Evolutionary conservation across 2,329 filamentous ascomycete genomes (phyloP).

Genomic region (Nothophaeocryptopus gaeumannii): DNA sequence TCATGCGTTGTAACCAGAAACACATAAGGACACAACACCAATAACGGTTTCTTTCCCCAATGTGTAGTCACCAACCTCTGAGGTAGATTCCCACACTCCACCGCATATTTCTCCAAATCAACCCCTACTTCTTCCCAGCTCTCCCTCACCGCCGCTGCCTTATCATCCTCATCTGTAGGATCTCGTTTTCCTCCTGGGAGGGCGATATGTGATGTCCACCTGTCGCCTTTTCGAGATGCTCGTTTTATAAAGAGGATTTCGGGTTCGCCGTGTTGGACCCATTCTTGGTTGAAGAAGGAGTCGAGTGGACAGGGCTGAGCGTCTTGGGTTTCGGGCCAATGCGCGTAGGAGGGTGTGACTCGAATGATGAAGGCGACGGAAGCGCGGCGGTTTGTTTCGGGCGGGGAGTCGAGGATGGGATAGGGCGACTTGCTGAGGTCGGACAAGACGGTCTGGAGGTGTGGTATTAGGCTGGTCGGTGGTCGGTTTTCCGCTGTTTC

Average conservation of each 20-base stretch:
- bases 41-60: constrained; percentile 62
- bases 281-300: constrained; percentile 61
- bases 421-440: constrained; percentile 47
- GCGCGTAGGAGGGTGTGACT: constrained; percentile 56
- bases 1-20: constrained; percentile 60
- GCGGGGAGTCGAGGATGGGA: constrained; percentile 49
- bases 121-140: constrained; percentile 64
- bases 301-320: constrained; percentile 37
- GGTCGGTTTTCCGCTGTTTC: background rate
- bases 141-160: constrained; percentile 62
- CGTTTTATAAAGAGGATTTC: constrained; percentile 72
- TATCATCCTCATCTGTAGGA: constrained; percentile 61
- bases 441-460: constrained; percentile 43
- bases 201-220: constrained; percentile 68
- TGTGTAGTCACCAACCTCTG: constrained; percentile 64
- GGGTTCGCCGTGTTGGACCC: constrained; percentile 64
- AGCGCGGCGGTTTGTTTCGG: constrained; percentile 57
- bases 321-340: constrained; percentile 44
- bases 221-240: constrained; percentile 61
- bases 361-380: constrained; percentile 65
- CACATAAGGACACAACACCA: constrained; percentile 68
- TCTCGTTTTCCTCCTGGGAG: constrained; percentile 67
- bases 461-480: constrained; percentile 32
- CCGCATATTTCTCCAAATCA: constrained; percentile 47
- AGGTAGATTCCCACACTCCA: constrained; percentile 60